Percentiles rank a stretch among this genome's conserved stretches.
Evolutionary conservation across 768 basidiomycete genomes (phyloP).

Genomic region (Galerina marginata): DNA sequence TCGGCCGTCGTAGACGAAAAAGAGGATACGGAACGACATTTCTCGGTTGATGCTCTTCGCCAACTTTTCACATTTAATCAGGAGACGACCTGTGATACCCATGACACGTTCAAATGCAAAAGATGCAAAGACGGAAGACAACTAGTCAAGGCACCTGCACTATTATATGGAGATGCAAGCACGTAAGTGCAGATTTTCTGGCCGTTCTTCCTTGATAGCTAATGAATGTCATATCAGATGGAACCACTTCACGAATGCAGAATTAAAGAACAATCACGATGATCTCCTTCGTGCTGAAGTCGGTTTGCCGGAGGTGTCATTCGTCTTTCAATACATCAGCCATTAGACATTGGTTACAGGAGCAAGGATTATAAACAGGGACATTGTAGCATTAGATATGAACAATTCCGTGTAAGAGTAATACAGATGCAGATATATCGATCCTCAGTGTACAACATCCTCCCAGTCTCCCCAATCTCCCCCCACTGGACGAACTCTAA

Average conservation of each 20-base stretch:
- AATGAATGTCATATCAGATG: constrained; percentile 57
- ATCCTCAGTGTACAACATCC: constrained; percentile 54
- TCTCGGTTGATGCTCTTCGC: constrained; percentile 85
- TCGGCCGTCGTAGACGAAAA: constrained; percentile 99
- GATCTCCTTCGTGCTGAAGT: constrained; percentile 92
- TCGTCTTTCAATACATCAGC: constrained; percentile 96
- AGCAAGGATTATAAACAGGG: background rate
- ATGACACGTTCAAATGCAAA: constrained; percentile 98
- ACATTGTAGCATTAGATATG: constrained; percentile 10
- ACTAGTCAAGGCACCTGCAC: constrained; percentile 76
- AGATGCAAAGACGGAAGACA: constrained; percentile 89
- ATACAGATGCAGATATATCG: constrained; percentile 22
- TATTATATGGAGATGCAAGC: constrained; percentile 97
- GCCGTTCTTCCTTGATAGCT: background rate
- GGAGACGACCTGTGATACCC: constrained; percentile 87
- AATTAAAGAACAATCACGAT: constrained; percentile 92
- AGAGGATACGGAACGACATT: constrained; percentile 94
- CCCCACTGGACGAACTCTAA: constrained; percentile 69
- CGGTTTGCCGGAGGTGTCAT: constrained; percentile 83
- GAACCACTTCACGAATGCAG: constrained; percentile 95
- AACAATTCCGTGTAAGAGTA: constrained; percentile 17
- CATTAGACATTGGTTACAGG: constrained; percentile 51
- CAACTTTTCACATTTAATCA: constrained; percentile 94
- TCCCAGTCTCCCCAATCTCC: constrained; percentile 81
- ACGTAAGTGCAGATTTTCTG: constrained; percentile 64